Evolutionary conservation across 139 green algal genomes (phyloP).

Genomic region (Picochlorum sp.): DNA sequence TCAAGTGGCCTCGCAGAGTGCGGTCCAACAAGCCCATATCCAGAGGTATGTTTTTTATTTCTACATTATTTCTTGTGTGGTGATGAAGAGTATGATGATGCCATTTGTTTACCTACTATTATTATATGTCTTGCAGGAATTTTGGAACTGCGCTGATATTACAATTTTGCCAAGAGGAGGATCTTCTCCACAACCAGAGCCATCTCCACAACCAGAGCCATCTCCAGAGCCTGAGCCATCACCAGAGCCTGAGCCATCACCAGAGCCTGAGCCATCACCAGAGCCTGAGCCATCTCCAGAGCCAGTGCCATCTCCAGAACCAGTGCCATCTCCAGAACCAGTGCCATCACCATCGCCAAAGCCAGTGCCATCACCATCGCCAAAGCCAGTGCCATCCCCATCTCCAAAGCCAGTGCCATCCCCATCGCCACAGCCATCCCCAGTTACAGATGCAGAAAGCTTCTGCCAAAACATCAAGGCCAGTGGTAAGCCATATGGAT

Average conservation of each 20-base stretch:
- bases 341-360: constrained; percentile 7
- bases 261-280: not conserved
- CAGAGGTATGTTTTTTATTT: not conserved
- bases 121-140: constrained; percentile 6
- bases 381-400: not conserved
- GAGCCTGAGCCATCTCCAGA: not conserved
- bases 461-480: constrained; percentile 5
- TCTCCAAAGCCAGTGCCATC: not conserved
- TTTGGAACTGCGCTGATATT: constrained; percentile 43
- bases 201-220: too few relatives aligned
- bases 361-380: not conserved
- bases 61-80: too few relatives aligned
- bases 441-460: not conserved
- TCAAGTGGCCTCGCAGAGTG: constrained; percentile 18
- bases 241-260: not conserved
- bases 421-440: not conserved
- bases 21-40: constrained; percentile 12
- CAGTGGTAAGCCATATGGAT: constrained; percentile 7
- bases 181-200: not conserved
- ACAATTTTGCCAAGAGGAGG: constrained; percentile 16
- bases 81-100: not conserved
- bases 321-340: not conserved
- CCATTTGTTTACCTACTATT: too few relatives aligned
- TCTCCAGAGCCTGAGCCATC: not conserved
- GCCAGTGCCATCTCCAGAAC: not conserved